Evolutionary conservation across 2,329 filamentous ascomycete species (phyloP), one percentile per base, ranked within the genome.

Genomic region (Trichophyton mentagrophytes): DNA sequence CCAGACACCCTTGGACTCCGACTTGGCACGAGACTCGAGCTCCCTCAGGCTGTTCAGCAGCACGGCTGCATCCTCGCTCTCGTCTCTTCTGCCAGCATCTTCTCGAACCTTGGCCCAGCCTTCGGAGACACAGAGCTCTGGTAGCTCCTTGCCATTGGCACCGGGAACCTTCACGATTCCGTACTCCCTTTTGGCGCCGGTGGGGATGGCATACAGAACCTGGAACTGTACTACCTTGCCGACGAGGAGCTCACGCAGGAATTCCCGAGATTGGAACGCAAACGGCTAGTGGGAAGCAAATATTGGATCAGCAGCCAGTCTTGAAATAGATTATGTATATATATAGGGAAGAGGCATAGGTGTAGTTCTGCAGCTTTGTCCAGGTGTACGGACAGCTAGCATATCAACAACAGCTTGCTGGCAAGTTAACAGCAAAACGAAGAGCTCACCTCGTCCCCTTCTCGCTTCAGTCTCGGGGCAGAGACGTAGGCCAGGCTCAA

Each of bases 51-150:
- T 86, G 67, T 95, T 87, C 25, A 99, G 79, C 63, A 87, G 82
- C 65, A 85, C 79, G 33, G 77, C 70, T 7, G 86, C 80, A 58
- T 90, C 86, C 61, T 93, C 88, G 1, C 86, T 85, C 62, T 96
- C 90, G 66, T 96, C 91, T 71, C 92, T 93, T 13, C 73, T 73
- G 64, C 90, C 91, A 62, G 92, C 91, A 74, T 99, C 93, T 69
- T 99, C 93, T 65, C 93, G 85, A 63, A 99, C 82, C 77, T 93
- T 95, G 65, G 90, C 78, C 90, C 91, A 96, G 66, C 93, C 93
- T 68, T 90, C 89, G 70, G 89, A 85, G 65, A 97, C 84, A 61
- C 88, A 82, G 64, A 88, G 84, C 65, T 97, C 90, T 17, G 93
- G 91, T 58, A 99, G 75, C 61, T 83, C 79, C 36, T 84, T 84